phyloP scores from a whole-genome alignment of 257 asterid genomes.

The Solanum sejunctum region DNA sequence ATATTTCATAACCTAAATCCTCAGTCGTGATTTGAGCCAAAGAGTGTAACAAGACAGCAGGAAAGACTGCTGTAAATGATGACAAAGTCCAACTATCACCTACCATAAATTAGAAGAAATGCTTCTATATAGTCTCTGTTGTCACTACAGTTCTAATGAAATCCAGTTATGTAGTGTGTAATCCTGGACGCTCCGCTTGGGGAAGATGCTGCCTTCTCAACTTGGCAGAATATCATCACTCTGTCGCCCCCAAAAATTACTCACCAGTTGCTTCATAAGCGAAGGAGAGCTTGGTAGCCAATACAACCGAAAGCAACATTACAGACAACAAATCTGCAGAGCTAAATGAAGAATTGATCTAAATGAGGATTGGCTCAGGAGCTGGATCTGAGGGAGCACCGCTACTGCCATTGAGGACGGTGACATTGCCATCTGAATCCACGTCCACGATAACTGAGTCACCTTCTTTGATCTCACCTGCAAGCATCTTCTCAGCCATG shows the following conservation, averaged over 20 bases:
- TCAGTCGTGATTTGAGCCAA: not conserved
- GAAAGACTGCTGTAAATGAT: not conserved
- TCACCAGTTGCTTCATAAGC: not conserved
- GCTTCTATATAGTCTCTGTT: not conserved
- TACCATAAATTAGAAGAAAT: not conserved
- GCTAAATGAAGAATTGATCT: slow-evolving; percentile 9
- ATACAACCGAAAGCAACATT: not conserved
- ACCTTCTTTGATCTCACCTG: slow-evolving; percentile 54
- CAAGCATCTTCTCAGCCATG: slow-evolving; percentile 78
- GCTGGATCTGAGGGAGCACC: slow-evolving; percentile 35
- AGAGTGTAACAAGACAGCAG: not conserved
- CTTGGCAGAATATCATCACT: not conserved
- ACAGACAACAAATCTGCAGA: not conserved
- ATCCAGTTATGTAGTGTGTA: not conserved
- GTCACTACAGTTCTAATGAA: not conserved
- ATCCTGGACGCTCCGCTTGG: not conserved
- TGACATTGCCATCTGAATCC: slow-evolving; percentile 52
- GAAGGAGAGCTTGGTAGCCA: not conserved
- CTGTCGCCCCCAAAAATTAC: not conserved
- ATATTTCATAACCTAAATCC: not conserved
- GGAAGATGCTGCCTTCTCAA: not conserved
- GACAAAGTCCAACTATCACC: not conserved
- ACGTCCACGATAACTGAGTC: slow-evolving; percentile 54
- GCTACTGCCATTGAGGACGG: slow-evolving; percentile 45
- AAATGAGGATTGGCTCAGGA: slow-evolving; percentile 34